These are phyloP conservation scores for Tetrahymena thermophila DNA, from an alignment of 73 alveolate genomes.

Conservation along the genomic window DNA sequence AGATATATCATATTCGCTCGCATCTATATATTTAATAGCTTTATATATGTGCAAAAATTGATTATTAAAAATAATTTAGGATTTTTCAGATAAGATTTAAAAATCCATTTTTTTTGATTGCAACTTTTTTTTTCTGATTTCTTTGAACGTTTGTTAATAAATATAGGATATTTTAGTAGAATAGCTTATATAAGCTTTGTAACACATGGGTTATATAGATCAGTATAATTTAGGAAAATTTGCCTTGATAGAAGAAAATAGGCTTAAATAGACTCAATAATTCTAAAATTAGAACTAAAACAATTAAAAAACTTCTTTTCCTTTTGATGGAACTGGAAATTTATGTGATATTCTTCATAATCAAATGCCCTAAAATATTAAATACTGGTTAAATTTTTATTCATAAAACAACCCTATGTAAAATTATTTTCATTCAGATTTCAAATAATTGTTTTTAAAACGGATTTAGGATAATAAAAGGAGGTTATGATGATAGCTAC, in stretches of 20 bases:
- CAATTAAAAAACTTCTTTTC: not conserved
- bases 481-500: not conserved
- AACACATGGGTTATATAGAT: not conserved
- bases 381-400: not conserved
- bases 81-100: too few relatives aligned
- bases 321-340: not conserved
- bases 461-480: not conserved
- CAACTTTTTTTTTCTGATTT: too few relatives aligned
- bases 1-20: too few relatives aligned
- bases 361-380: not conserved
- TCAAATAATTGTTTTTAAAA: not conserved
- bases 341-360: not conserved
- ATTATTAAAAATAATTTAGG: too few relatives aligned
- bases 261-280: not conserved
- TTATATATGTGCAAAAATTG: too few relatives aligned
- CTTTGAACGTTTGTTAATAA: too few relatives aligned
- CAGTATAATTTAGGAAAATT: not conserved
- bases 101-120: too few relatives aligned
- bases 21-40: too few relatives aligned
- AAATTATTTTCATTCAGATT: not conserved
- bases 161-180: not conserved
- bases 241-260: not conserved
- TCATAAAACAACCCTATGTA: not conserved
- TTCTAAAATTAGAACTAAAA: not conserved
- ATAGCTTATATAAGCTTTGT: not conserved